Evolutionary conservation across 2,329 filamentous ascomycete species (phyloP), one percentile per base, ranked within the genome.

Genomic region (Xylaria sp.): DNA sequence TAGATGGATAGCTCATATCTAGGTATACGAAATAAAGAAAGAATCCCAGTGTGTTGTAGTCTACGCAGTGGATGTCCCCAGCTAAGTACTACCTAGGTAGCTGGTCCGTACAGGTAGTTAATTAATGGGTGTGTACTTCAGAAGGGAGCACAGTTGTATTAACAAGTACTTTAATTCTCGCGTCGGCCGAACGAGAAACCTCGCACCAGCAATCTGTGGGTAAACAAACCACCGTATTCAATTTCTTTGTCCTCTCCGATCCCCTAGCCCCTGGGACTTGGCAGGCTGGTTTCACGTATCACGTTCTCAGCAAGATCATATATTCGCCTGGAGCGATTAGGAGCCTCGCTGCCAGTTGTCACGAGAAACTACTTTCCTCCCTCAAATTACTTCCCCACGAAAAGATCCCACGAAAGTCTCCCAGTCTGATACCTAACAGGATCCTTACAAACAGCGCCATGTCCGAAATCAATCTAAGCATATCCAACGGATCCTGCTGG

Each of bases 401-500:
- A n/a, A n/a, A n/a, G n/a, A n/a, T n/a, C 3, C 13, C 39, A 42
- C 15, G 6, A 10, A n/a, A 51, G 9, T 13, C 2, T 9, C 33
- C 27, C 20, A 22, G 36, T 36, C 22, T 15, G 15, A 10, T n/a
- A 13, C 20, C 47, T 5, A 36, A 22, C 5, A 53, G 38, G 33
- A 29, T 10, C 17, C 31, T 53, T 22, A 2, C 33, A 47, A n/a
- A 36, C 22, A 54, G 11, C 66, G 33, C 22, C 11, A 72, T 72
- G 70, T 53, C 25, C 22, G 47, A 60, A 1, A 44, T 69, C 25
- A 61, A 72, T 38, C 61, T 27, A 5, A 56, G 39, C 10, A 56
- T 69, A 5, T 73, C 72, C 15, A 71, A 73, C 20, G 73, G 73
- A 29, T 64, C 63, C 6, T 74, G 72, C 58, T 73, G 69, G 61